Percentiles rank a stretch among this genome's conserved stretches.
phyloP scores from a whole-genome alignment of 208 protist genomes.

The Crithidia bombi region DNA sequence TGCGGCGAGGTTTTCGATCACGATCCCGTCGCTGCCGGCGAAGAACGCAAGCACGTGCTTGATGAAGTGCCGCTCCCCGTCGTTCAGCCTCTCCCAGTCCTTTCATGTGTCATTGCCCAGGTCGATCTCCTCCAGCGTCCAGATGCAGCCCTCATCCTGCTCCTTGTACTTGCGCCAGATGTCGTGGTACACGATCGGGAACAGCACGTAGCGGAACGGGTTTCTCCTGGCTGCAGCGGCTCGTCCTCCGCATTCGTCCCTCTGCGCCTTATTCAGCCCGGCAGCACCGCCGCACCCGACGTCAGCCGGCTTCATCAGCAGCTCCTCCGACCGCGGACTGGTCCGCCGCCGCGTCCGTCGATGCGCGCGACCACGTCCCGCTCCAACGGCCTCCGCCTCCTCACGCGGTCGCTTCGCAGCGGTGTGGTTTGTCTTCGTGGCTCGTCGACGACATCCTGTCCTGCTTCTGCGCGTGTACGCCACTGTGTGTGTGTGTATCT shows the following conservation, averaged over 20 bases:
- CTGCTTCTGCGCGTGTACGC: neutral
- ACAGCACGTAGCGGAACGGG: slow-evolving; percentile 97
- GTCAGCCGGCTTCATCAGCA: slow-evolving; percentile 15
- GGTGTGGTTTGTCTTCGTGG: neutral
- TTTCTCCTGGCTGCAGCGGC: slow-evolving; percentile 96
- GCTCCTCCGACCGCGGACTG: slow-evolving; percentile 3
- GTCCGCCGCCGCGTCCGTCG: neutral
- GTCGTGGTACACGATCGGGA: slow-evolving; percentile 97
- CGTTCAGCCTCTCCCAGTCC: slow-evolving; percentile 97
- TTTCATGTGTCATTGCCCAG: slow-evolving; percentile 92
- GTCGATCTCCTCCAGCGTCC: slow-evolving; percentile 99
- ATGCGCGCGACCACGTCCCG: slow-evolving; percentile 7
- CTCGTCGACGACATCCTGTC: slow-evolving; percentile 11
- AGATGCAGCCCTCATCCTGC: slow-evolving; percentile 96
- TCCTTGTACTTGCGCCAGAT: slow-evolving; percentile 99
- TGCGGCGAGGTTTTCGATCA: slow-evolving; percentile 98
- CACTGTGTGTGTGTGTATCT: neutral
- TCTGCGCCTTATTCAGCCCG: neutral
- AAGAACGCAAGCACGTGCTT: slow-evolving; percentile 99
- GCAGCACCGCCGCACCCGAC: slow-evolving; percentile 13
- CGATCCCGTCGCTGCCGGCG: slow-evolving; percentile 98
- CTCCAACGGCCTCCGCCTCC: slow-evolving; percentile 3
- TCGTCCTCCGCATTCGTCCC: slow-evolving; percentile 65
- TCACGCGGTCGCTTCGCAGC: slow-evolving; percentile 17
- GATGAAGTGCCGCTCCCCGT: slow-evolving; percentile 98